Evolutionary conservation across 139 green algal genomes (phyloP).

Genomic region (Chlorella sp.): DNA sequence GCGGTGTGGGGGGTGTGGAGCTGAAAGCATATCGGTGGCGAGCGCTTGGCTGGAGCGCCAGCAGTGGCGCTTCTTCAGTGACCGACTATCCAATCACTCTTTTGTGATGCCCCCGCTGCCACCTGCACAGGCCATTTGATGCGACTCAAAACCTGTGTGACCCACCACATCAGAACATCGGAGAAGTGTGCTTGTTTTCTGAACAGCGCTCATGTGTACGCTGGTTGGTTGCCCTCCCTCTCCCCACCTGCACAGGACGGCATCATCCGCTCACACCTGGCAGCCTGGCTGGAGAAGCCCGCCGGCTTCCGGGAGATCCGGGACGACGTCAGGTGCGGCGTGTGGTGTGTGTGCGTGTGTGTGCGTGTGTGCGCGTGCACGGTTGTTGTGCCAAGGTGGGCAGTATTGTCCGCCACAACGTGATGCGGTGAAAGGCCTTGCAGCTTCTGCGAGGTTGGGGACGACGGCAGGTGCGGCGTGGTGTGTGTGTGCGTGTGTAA

Average conservation of each 20-base stretch:
- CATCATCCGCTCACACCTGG: slow-evolving; percentile 74
- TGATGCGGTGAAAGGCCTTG: not conserved
- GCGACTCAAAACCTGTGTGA: no score
- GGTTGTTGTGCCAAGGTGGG: no score
- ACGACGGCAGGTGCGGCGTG: slow-evolving; percentile 39
- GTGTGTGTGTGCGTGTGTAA: not conserved
- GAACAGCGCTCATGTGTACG: no score
- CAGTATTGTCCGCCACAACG: no score
- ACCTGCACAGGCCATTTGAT: no score
- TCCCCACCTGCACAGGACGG: slow-evolving; percentile 54
- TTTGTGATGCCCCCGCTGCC: no score
- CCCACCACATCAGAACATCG: no score
- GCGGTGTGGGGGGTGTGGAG: not conserved
- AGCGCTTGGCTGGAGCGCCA: no score
- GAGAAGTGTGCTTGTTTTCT: no score
- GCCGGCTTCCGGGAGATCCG: slow-evolving; percentile 48
- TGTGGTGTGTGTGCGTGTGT: not conserved
- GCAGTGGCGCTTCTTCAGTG: no score
- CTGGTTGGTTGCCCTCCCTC: no score
- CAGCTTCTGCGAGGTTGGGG: slow-evolving; percentile 43
- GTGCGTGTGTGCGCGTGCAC: not conserved
- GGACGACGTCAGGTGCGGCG: slow-evolving; percentile 40
- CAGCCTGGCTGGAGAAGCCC: slow-evolving; percentile 52
- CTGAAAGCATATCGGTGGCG: not conserved
- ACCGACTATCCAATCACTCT: no score